These are phyloP conservation scores for Zoysia matrella DNA, from an alignment of 202 grass and related monocot genomes.

Conservation along the genomic window DNA sequence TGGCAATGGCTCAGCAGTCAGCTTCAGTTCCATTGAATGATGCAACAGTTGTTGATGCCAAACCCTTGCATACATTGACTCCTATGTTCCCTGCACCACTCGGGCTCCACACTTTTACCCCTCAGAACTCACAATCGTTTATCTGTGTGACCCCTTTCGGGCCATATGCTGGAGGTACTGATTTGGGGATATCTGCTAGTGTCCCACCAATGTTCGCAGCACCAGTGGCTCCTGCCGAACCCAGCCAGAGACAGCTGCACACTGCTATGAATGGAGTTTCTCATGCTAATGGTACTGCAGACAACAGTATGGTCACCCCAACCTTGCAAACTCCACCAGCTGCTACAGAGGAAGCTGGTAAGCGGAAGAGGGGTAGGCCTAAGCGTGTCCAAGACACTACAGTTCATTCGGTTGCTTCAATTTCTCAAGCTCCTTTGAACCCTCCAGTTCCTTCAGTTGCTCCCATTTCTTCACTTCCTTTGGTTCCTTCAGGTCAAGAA, in stretches of 20 bases:
- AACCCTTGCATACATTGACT: conserved; percentile 82
- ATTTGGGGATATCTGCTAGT: conserved; percentile 41
- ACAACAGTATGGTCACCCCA: conserved; percentile 14
- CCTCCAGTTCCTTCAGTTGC: conserved; percentile 4
- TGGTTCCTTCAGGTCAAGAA: conserved; percentile 3
- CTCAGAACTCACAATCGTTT: conserved; percentile 68
- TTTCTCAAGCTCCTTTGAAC: conserved; percentile 7
- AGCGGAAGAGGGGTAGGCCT: conserved; percentile 53
- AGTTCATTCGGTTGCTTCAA: conserved; percentile 33
- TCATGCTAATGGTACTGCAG: conserved; percentile 43
- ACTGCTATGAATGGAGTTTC: conserved; percentile 42
- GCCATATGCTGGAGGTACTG: conserved; percentile 52
- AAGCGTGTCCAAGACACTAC: conserved; percentile 34
- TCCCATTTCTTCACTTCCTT: conserved; percentile 36
- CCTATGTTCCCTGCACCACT: conserved; percentile 90
- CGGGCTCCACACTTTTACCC: conserved; percentile 71
- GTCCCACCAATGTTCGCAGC: conserved; percentile 52
- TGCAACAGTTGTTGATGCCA: conserved; percentile 66
- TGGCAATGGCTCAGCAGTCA: conserved; percentile 34
- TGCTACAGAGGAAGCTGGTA: conserved; percentile 40
- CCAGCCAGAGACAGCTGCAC: conserved; percentile 34
- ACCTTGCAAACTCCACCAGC: conserved; percentile 20
- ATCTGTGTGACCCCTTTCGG: conserved; percentile 78
- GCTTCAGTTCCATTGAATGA: conserved; percentile 31
- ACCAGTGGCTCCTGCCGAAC: conserved; percentile 29